phyloP scores from a whole-genome alignment of 805 yeast genomes.

The Sugiyamaella smithiae region DNA sequence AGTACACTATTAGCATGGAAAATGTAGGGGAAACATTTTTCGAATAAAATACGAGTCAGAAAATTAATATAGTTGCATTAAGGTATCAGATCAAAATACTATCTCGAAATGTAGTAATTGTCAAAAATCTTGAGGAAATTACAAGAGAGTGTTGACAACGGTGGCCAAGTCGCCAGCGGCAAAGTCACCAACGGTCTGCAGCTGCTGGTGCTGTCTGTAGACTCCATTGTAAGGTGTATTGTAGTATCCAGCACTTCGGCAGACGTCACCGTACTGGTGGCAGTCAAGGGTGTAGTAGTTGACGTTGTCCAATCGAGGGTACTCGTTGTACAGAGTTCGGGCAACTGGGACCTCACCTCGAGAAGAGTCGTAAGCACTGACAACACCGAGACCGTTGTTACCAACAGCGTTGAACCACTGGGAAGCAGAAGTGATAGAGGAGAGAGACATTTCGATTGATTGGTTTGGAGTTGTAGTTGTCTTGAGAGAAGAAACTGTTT shows the following conservation, averaged over 20 bases:
- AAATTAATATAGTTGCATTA: no score
- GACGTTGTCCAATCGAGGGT: not conserved
- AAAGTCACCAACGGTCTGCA: not conserved
- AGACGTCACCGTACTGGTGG: not conserved
- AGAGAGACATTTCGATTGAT: not conserved
- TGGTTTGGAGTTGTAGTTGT: no score
- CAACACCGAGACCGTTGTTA: not conserved
- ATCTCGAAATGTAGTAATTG: no score
- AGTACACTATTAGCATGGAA: no score
- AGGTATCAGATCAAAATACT: no score
- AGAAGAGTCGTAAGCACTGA: not conserved
- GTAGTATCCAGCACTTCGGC: not conserved
- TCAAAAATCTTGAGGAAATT: no score
- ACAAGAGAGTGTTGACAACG: not conserved
- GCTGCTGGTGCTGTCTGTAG: not conserved
- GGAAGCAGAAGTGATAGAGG: not conserved
- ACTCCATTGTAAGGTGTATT: not conserved
- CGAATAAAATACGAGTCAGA: no score
- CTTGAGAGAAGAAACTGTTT: no score
- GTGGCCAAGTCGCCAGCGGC: not conserved
- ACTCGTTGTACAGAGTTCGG: not conserved
- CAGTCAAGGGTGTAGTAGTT: not conserved
- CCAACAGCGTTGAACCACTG: not conserved
- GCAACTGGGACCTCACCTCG: not conserved
- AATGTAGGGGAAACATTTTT: no score